These are phyloP conservation scores for Solanum etuberosum DNA, from an alignment of 257 asterid genomes.

Conservation along the genomic window DNA sequence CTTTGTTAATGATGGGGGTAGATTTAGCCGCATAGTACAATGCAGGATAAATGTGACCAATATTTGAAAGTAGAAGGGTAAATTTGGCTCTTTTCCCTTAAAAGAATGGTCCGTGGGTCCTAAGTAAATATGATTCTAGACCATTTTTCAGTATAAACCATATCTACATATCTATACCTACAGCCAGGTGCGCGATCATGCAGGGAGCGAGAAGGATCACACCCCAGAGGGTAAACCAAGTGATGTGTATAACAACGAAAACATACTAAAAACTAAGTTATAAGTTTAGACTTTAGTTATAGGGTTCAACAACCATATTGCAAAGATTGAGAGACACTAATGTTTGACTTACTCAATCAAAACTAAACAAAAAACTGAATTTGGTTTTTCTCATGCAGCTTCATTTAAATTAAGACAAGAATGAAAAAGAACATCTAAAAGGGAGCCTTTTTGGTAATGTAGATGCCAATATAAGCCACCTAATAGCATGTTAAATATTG, in stretches of 20 bases:
- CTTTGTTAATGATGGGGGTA: neutral
- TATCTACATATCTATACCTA: neutral
- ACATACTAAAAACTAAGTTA: neutral
- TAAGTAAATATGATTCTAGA: neutral
- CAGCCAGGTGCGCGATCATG: neutral
- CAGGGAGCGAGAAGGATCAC: neutral
- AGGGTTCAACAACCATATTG: neutral
- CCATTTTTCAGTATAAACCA: neutral
- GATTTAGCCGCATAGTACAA: neutral
- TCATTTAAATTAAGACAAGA: neutral
- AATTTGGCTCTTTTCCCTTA: neutral
- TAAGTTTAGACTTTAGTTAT: neutral
- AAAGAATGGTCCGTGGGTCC: neutral
- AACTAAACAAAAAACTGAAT: neutral
- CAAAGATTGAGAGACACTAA: neutral
- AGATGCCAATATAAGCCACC: neutral
- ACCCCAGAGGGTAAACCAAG: neutral
- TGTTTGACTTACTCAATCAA: neutral
- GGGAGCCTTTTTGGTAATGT: neutral
- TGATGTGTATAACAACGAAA: neutral
- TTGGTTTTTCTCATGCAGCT: neutral
- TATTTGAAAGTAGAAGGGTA: neutral
- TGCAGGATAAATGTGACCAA: neutral
- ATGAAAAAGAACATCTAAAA: neutral
- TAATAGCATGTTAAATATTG: neutral